A percentile compares a stretch with the other conserved stretches of the same genome.
Conservation (phyloP, 805 yeast genomes). For the Candida andamanensis region DNA sequence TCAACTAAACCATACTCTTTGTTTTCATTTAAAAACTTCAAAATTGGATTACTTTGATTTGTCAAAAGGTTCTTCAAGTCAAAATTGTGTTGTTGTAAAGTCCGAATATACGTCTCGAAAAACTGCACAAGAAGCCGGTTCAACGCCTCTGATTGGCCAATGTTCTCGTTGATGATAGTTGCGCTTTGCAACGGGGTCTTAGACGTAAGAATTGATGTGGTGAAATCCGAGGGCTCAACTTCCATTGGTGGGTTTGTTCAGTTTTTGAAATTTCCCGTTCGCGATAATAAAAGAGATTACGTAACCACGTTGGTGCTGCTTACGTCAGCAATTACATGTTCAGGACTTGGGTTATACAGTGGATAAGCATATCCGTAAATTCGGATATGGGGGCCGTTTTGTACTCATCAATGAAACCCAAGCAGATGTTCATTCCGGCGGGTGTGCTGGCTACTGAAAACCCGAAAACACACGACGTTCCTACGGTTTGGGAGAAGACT, state of each 20-base stretch:
- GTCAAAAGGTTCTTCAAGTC: constrained; percentile 58
- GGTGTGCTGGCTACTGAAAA: constrained; percentile 3
- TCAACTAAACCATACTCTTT: constrained; percentile 37
- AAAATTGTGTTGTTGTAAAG: constrained; percentile 36
- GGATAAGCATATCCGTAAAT: no score
- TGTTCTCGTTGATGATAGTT: constrained; percentile 30
- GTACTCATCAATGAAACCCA: constrained; percentile 3
- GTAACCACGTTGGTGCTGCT: no score
- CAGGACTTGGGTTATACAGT: no score
- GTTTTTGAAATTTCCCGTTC: no score
- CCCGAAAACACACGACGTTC: constrained; percentile 3
- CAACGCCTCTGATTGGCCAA: constrained; percentile 24
- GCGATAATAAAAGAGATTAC: no score
- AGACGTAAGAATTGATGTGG: constrained; percentile 36
- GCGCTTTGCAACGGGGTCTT: constrained; percentile 40
- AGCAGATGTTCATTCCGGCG: constrained; percentile 5
- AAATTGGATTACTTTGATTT: constrained; percentile 1
- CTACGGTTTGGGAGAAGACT: constrained; percentile 6
- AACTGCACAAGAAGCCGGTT: constrained; percentile 28
- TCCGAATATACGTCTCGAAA: constrained; percentile 22
- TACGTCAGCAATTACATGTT: no score
- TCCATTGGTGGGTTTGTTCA: constrained; percentile 2
- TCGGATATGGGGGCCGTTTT: no score
- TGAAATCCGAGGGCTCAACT: constrained; percentile 9
- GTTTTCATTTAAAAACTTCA: constrained; percentile 13